Evolutionary conservation across 31 red algal genomes (phyloP).

Genomic region (Asparagopsis taxiformis): DNA sequence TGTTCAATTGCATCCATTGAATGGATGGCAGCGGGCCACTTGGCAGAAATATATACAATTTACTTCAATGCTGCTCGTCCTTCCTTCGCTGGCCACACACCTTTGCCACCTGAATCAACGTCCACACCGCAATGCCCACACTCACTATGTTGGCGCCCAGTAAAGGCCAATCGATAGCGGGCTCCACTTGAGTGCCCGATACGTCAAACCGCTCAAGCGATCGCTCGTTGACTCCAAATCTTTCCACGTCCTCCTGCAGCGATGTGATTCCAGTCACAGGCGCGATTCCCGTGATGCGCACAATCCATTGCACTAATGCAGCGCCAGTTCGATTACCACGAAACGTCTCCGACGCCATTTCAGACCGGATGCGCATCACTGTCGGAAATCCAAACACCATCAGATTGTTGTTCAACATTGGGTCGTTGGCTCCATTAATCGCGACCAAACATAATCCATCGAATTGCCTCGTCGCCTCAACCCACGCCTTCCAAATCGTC

Average conservation of each 20-base stretch:
- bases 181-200: too few relatives aligned
- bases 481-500: slow-evolving; percentile 23
- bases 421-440: slow-evolving; percentile 14
- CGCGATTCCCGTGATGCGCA: slow-evolving; percentile 17
- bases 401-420: slow-evolving; percentile 61
- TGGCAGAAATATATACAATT: too few relatives aligned
- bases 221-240: neutral
- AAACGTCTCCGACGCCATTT: slow-evolving; percentile 13
- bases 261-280: slow-evolving; percentile 10
- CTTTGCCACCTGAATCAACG: too few relatives aligned
- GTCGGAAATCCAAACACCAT: slow-evolving; percentile 61
- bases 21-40: too few relatives aligned
- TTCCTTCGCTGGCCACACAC: too few relatives aligned
- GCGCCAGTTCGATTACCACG: slow-evolving; percentile 22
- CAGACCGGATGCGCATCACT: slow-evolving; percentile 19
- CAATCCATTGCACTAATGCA: slow-evolving; percentile 29
- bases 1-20: too few relatives aligned
- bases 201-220: neutral
- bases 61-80: too few relatives aligned
- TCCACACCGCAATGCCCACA: too few relatives aligned
- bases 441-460: slow-evolving; percentile 34
- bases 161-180: too few relatives aligned
- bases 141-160: too few relatives aligned
- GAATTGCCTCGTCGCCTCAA: slow-evolving; percentile 11
- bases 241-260: neutral